Evolutionary conservation across 768 basidiomycete species (phyloP).

Genomic region (Boletus vermiculosoides): DNA sequence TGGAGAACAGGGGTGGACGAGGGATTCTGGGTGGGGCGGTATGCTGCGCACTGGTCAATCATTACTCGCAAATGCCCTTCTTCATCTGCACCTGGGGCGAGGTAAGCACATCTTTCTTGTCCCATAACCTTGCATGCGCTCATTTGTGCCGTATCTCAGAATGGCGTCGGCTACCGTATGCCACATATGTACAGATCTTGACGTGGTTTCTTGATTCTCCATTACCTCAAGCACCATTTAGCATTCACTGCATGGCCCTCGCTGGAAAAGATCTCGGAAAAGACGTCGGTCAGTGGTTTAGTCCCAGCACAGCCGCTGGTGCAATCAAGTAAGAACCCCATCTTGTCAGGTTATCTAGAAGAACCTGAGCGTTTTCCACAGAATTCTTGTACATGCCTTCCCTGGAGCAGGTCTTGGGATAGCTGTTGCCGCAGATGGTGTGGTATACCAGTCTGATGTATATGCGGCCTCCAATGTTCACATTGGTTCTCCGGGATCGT

Average conservation of each 20-base stretch:
- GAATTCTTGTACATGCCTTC: slow-evolving; percentile 74
- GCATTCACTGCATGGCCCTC: slow-evolving; percentile 93
- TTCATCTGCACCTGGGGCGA: slow-evolving; percentile 72
- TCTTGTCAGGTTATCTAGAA: neutral
- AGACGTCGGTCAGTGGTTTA: slow-evolving; percentile 97
- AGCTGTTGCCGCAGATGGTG: slow-evolving; percentile 77
- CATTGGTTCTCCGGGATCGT: slow-evolving; percentile 30
- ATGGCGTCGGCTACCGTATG: slow-evolving; percentile 78
- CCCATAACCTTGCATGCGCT: slow-evolving; percentile 1
- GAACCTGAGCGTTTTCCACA: slow-evolving; percentile 29
- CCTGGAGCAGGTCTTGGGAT: slow-evolving; percentile 81
- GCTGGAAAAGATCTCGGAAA: slow-evolving; percentile 94
- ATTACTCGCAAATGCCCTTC: slow-evolving; percentile 75
- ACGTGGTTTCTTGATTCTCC: slow-evolving; percentile 97
- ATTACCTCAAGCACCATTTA: slow-evolving; percentile 80
- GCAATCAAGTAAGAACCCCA: slow-evolving; percentile 72
- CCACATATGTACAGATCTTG: slow-evolving; percentile 85
- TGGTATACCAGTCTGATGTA: slow-evolving; percentile 83
- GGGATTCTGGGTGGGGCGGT: slow-evolving; percentile 88
- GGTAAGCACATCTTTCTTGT: slow-evolving; percentile 40
- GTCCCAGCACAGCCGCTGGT: slow-evolving; percentile 95
- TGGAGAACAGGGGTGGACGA: slow-evolving; percentile 78
- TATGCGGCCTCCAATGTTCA: slow-evolving; percentile 62
- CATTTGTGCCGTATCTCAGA: slow-evolving; percentile 44
- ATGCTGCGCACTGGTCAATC: slow-evolving; percentile 89